These are phyloP conservation scores for Starmerella ratchasimensis DNA, from an alignment of 805 yeast genomes.

Conservation along the genomic window DNA sequence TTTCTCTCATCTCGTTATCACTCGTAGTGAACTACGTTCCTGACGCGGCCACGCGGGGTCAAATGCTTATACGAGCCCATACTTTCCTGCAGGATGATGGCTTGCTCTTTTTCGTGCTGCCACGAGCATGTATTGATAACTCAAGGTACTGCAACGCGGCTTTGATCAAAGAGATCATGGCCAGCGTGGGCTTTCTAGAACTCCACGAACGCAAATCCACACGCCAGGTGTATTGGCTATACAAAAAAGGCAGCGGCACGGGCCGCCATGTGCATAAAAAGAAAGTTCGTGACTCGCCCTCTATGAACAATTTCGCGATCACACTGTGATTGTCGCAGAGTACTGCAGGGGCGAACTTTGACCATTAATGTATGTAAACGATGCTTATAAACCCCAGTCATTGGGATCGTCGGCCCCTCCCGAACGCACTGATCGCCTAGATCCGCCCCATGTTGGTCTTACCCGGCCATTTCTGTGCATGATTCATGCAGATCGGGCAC, in stretches of 20 bases:
- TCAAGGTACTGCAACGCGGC: slow-evolving; percentile 59
- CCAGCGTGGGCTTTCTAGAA: slow-evolving; percentile 43
- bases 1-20: slow-evolving; percentile 64
- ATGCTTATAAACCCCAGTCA: no score
- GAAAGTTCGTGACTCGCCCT: slow-evolving; percentile 42
- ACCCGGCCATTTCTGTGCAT: no score
- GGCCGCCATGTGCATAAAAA: slow-evolving; percentile 13
- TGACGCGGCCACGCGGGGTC: slow-evolving; percentile 52
- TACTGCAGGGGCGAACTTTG: no score
- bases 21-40: slow-evolving; percentile 84
- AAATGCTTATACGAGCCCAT: slow-evolving; percentile 53
- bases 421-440: no score
- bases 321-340: no score
- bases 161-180: slow-evolving; percentile 35
- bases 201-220: slow-evolving; percentile 42
- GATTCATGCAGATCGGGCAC: no score
- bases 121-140: slow-evolving; percentile 72
- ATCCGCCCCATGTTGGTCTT: no score
- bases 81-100: slow-evolving; percentile 35
- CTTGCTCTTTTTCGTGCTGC: slow-evolving; percentile 61
- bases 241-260: slow-evolving; percentile 31
- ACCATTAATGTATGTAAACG: no score
- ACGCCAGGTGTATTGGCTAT: slow-evolving; percentile 64
- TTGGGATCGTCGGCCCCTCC: no score
- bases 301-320: slow-evolving; percentile 60